Evolutionary conservation across 441 rosid genomes (phyloP).

Genomic region (Lepidium campestre): DNA sequence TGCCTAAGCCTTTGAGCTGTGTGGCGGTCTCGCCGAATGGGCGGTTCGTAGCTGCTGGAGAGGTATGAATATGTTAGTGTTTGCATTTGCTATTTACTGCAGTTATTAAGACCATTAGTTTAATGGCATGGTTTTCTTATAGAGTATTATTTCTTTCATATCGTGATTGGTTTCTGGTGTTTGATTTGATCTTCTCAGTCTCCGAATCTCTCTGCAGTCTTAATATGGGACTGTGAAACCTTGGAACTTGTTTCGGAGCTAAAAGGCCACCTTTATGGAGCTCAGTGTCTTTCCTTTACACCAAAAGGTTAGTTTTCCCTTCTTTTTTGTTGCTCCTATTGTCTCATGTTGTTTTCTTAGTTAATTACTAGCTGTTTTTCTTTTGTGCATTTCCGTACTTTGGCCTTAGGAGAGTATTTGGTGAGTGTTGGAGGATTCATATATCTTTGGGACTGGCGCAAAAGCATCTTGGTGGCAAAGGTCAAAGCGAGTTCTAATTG

Average conservation of each 20-base stretch:
- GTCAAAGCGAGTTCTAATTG: slow-evolving; percentile 62
- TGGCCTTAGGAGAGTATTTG: slow-evolving; percentile 55
- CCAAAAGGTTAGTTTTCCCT: slow-evolving; percentile 57
- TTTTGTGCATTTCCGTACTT: background rate
- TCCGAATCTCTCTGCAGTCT: slow-evolving; percentile 70
- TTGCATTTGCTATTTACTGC: background rate
- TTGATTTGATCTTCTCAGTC: slow-evolving; percentile 46
- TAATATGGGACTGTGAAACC: slow-evolving; percentile 63
- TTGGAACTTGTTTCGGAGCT: slow-evolving; percentile 53
- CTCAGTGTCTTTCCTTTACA: slow-evolving; percentile 76
- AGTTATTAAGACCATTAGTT: background rate
- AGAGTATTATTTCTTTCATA: background rate
- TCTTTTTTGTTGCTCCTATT: background rate
- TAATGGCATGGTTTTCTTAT: background rate
- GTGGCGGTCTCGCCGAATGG: slow-evolving; percentile 64
- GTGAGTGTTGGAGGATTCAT: slow-evolving; percentile 82
- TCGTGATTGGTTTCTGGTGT: slow-evolving; percentile 10
- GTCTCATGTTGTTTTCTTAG: background rate
- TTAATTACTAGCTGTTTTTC: background rate
- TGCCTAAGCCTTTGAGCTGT: slow-evolving; percentile 64
- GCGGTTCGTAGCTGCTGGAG: slow-evolving; percentile 72
- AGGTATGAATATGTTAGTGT: slow-evolving; percentile 46
- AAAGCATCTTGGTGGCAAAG: slow-evolving; percentile 49
- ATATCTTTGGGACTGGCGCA: slow-evolving; percentile 81
- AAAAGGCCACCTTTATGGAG: slow-evolving; percentile 70